A percentile compares a stretch with the other conserved stretches of the same genome.
phyloP scores from a whole-genome alignment of 1,139 yeast species.

The Scheffersomyces segobiensis region DNA sequence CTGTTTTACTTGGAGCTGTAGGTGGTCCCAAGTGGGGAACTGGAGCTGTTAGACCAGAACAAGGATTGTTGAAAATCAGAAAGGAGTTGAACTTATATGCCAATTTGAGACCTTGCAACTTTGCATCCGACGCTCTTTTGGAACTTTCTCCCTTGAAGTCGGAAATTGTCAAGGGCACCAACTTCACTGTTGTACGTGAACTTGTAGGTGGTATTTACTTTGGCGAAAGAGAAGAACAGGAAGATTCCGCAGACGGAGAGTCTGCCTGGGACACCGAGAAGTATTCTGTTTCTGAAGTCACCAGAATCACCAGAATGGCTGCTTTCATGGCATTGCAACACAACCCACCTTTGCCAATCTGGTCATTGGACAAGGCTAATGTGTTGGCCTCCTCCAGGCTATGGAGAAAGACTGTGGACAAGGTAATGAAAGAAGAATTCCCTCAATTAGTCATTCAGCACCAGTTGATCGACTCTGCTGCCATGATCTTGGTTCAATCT shows the following conservation, averaged over 20 bases:
- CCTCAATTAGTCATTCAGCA: conserved; percentile 85
- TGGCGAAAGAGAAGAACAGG: conserved; percentile 93
- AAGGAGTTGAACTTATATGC: conserved; percentile 94
- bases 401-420: conserved; percentile 92
- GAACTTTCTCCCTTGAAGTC: conserved; percentile 86
- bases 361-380: conserved; percentile 97
- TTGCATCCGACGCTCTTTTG: conserved; percentile 81
- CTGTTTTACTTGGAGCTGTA: conserved; percentile 93
- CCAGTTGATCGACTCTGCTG: conserved; percentile 97
- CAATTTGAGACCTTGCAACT: conserved; percentile 93
- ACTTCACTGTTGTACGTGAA: conserved; percentile 91
- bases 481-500: conserved; percentile 90
- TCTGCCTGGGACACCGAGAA: conserved; percentile 93
- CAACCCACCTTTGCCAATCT: conserved; percentile 88
- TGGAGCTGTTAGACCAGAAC: conserved; percentile 93
- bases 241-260: conserved; percentile 60
- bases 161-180: conserved; percentile 84
- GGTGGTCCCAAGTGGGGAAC: conserved; percentile 99
- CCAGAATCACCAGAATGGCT: conserved; percentile 96
- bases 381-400: conserved; percentile 94
- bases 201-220: conserved; percentile 97
- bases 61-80: conserved; percentile 89
- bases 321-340: conserved; percentile 94
- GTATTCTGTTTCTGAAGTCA: conserved; percentile 86
- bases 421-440: conserved; percentile 81